Percentiles rank a stretch among this genome's conserved stretches.
phyloP scores from a whole-genome alignment of 1,284 basidiomycete genomes.

The Ceratorhiza oryzae-sativae region DNA sequence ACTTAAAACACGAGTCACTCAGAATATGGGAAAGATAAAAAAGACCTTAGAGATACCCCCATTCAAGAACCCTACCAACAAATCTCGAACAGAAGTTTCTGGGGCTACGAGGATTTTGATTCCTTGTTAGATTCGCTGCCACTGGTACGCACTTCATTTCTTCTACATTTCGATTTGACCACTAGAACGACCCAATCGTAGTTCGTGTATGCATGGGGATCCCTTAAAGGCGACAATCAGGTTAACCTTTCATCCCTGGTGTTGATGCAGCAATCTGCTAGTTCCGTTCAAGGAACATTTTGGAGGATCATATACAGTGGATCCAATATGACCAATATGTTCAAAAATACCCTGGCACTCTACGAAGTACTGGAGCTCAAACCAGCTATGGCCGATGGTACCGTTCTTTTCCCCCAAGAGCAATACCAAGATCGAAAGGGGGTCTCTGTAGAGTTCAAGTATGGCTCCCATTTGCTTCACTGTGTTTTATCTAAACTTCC shows the following conservation, averaged over 20 bases:
- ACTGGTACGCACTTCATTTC: slow-evolving; percentile 5
- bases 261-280: slow-evolving; percentile 25
- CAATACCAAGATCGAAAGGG: slow-evolving; percentile 11
- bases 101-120: slow-evolving; percentile 23
- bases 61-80: slow-evolving; percentile 20
- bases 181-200: background rate
- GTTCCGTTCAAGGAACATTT: slow-evolving; percentile 19
- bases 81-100: background rate
- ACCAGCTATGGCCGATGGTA: slow-evolving; percentile 30
- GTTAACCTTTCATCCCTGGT: slow-evolving; percentile 21
- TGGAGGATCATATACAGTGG: slow-evolving; percentile 26
- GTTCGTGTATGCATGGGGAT: slow-evolving; percentile 32
- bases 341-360: slow-evolving; percentile 24
- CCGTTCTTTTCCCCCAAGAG: slow-evolving; percentile 20
- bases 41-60: slow-evolving; percentile 13
- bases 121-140: slow-evolving; percentile 19
- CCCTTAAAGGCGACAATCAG: background rate
- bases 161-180: background rate
- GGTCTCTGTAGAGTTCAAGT: slow-evolving; percentile 28
- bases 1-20: background rate
- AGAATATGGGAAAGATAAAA: slow-evolving; percentile 26
- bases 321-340: slow-evolving; percentile 12
- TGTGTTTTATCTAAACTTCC: background rate
- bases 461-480: background rate
- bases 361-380: slow-evolving; percentile 36